Evolutionary conservation across 768 basidiomycete species (phyloP), one percentile per base, ranked within the genome.

Genomic region (Tulasnella sp.): DNA sequence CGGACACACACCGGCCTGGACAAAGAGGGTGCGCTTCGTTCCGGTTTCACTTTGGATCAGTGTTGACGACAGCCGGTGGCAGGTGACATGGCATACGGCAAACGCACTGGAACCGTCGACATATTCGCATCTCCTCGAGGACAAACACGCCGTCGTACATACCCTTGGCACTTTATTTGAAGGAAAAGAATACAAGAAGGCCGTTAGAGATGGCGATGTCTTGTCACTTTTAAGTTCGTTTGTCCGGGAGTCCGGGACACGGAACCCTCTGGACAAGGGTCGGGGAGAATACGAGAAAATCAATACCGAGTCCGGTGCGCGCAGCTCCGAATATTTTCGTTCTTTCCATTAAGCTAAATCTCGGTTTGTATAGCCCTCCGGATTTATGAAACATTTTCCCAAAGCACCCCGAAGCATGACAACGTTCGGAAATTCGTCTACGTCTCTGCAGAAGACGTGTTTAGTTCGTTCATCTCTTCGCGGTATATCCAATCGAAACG

Each of bases 401-500:
- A 59, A 43, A 4, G 59, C 63, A 15, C 42, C 60, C 8, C 55
- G n/a, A 27, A 48, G 46, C 9, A 41, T 58, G 6, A 42, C 60
- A 6, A 6, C 36, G 3, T 2, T 59, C 58, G 65, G 9, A 65
- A 72, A 1, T 98, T 99, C 69, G 77, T 98, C 37, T 98, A 87
- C 70, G 75, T 99, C 57, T 99, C 96, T 48, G 96, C 96, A 5
- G 94, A 94, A 65, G 90, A 93, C 67, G 79, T 94, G 45, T 91
- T 82, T 70, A 80, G 88, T 12, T 96, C 94, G 25, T 65, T 94
- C 64, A 78, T 98, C 49, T 81, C 92, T 27, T 75, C 78, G 0
- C 73, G 86, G 34, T 99, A 99, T 71, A 90, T 98, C 64, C 77
- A 84, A 66, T 85, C 88, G n/a, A 99, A 99, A 71, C 81, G 93